These are phyloP conservation scores for Paraurostyla sp. DNA, from an alignment of 73 alveolate species.

Conservation along the genomic window DNA sequence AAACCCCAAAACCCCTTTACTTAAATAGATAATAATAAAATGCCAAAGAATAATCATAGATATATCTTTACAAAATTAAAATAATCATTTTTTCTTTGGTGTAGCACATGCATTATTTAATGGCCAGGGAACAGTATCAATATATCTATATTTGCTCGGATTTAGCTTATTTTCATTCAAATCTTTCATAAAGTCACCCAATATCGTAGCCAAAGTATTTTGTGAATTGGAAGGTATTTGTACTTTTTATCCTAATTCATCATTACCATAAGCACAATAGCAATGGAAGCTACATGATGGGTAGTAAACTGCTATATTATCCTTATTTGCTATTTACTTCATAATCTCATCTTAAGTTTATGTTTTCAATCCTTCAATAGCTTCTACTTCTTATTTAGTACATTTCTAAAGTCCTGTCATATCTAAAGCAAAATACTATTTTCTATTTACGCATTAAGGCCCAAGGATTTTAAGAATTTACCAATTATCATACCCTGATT, in stretches of 20 bases:
- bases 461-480: neutral
- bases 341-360: neutral
- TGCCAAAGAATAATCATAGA: no score
- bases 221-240: neutral
- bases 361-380: neutral
- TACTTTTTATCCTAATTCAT: neutral
- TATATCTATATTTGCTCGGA: no score
- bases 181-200: no score
- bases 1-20: no score
- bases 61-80: no score
- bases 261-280: neutral
- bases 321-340: neutral
- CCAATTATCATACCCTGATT: conserved; percentile 53
- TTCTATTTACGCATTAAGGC: neutral
- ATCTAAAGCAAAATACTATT: neutral
- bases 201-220: no score
- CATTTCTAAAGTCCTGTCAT: neutral
- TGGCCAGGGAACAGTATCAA: no score
- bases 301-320: neutral
- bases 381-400: neutral
- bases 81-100: no score
- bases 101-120: no score
- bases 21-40: no score
- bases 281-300: conserved; percentile 3
- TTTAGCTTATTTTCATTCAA: no score